phyloP scores from a whole-genome alignment of 768 basidiomycete genomes.

The Hygrocybe punicea region DNA sequence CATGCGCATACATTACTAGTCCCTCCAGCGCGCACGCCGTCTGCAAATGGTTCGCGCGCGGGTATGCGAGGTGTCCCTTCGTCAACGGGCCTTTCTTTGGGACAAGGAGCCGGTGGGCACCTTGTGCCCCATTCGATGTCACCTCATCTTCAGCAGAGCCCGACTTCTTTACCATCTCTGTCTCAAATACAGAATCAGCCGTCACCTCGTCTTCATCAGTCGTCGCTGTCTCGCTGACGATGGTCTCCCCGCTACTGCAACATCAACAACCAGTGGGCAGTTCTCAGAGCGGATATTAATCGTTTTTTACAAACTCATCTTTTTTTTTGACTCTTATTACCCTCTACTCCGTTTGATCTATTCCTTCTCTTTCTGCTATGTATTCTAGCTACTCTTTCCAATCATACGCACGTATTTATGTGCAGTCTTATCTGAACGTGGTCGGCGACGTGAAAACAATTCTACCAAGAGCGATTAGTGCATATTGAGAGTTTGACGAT shows the following conservation, averaged over 20 bases:
- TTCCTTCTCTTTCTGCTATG: neutral
- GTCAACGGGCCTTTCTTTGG: conserved; percentile 36
- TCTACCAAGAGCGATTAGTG: no score
- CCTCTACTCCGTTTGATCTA: neutral
- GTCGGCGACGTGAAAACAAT: no score
- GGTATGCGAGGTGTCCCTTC: conserved; percentile 32
- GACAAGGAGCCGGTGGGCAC: conserved; percentile 17
- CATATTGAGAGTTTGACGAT: no score
- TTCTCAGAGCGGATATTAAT: conserved; percentile 52
- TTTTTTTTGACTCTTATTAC: no score
- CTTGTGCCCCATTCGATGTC: conserved; percentile 42
- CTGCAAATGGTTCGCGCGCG: conserved; percentile 55
- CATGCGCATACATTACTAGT: conserved; percentile 36
- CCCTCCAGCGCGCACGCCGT: conserved; percentile 48
- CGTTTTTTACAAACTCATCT: neutral
- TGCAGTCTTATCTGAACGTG: neutral
- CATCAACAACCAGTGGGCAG: conserved; percentile 52
- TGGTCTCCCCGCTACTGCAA: conserved; percentile 54
- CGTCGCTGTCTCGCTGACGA: conserved; percentile 52
- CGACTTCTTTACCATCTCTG: conserved; percentile 41
- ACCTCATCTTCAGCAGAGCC: conserved; percentile 48
- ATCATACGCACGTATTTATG: neutral
- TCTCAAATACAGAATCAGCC: conserved; percentile 41
- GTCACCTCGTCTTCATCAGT: conserved; percentile 46
- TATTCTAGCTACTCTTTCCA: neutral